Conservation (phyloP, 768 basidiomycete genomes). For the Boletus subcaerulescens region DNA sequence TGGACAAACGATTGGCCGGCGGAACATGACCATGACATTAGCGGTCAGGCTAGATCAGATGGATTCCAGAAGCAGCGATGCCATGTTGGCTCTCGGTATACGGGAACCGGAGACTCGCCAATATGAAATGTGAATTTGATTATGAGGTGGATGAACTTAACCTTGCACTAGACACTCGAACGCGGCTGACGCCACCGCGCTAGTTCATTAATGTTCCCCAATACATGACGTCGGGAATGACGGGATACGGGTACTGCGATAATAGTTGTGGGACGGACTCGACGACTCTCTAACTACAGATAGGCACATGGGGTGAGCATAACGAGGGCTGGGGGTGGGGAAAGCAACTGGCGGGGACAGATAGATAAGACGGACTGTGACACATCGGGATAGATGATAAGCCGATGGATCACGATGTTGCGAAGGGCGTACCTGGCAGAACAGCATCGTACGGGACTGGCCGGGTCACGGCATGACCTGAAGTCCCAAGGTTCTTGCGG, state of each 20-base stretch:
- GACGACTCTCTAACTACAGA: constrained; percentile 29
- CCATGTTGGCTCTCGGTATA: constrained; percentile 26
- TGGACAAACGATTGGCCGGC: constrained; percentile 32
- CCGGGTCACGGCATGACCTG: constrained; percentile 77
- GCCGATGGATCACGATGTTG: constrained; percentile 17
- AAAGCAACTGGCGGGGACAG: constrained; percentile 5
- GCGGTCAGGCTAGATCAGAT: constrained; percentile 24
- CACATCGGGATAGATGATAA: constrained; percentile 18
- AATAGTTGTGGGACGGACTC: constrained; percentile 11
- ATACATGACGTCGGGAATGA: constrained; percentile 32
- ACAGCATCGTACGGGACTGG: constrained; percentile 9
- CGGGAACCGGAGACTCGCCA: constrained; percentile 32
- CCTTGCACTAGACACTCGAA: constrained; percentile 32
- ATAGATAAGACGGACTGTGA: constrained; percentile 26
- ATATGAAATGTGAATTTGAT: constrained; percentile 45
- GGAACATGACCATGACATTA: constrained; percentile 24
- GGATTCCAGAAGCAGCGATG: constrained; percentile 28
- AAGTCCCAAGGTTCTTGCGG: constrained; percentile 84
- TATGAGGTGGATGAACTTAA: constrained; percentile 38
- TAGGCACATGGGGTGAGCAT: constrained; percentile 13
- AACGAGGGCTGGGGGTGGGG: constrained; percentile 11
- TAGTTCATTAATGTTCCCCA: constrained; percentile 33
- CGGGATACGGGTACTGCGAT: constrained; percentile 18
- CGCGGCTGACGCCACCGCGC: constrained; percentile 29
- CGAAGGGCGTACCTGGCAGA: constrained; percentile 27